Percentiles rank a stretch among this genome's conserved stretches.
phyloP scores from a whole-genome alignment of 2,329 filamentous ascomycete species.

The Leptodontidium sp. region DNA sequence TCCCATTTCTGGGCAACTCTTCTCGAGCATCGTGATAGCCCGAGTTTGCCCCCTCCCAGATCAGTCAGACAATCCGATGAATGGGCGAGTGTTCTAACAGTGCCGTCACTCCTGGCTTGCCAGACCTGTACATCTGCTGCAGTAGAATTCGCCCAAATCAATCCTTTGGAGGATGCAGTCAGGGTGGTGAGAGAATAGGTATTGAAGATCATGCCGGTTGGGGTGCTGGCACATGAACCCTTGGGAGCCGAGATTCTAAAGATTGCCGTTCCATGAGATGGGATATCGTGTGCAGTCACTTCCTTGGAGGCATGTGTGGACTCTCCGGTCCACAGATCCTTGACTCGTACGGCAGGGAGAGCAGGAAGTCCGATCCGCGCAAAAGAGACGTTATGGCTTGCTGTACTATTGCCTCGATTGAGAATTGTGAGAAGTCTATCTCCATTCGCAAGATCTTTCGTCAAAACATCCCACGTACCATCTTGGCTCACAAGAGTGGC shows the following conservation, averaged over 20 bases:
- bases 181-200: slow-evolving; percentile 55
- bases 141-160: slow-evolving; percentile 50
- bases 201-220: slow-evolving; percentile 60
- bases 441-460: slow-evolving; percentile 55
- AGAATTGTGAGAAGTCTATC: slow-evolving; percentile 57
- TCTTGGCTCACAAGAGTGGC: slow-evolving; percentile 56
- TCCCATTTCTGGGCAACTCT: slow-evolving; percentile 51
- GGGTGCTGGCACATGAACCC: slow-evolving; percentile 34
- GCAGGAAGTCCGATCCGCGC: slow-evolving; percentile 41
- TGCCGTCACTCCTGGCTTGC: slow-evolving; percentile 48
- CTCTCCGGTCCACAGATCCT: slow-evolving; percentile 55
- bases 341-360: slow-evolving; percentile 45
- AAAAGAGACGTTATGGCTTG: slow-evolving; percentile 46
- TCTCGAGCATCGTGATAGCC: slow-evolving; percentile 47
- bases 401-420: slow-evolving; percentile 51
- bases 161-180: slow-evolving; percentile 39
- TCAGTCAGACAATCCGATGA: slow-evolving; percentile 52
- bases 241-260: slow-evolving; percentile 51
- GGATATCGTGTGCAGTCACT: slow-evolving; percentile 50
- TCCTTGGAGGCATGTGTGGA: slow-evolving; percentile 46
- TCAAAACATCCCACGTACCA: slow-evolving; percentile 54
- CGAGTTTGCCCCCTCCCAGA: slow-evolving; percentile 40
- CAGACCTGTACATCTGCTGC: slow-evolving; percentile 54
- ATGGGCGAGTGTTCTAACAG: slow-evolving; percentile 50
- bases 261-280: slow-evolving; percentile 49